Evolutionary conservation across 2,329 filamentous ascomycete genomes (phyloP).

Genomic region (Cladorrhinum sp.): DNA sequence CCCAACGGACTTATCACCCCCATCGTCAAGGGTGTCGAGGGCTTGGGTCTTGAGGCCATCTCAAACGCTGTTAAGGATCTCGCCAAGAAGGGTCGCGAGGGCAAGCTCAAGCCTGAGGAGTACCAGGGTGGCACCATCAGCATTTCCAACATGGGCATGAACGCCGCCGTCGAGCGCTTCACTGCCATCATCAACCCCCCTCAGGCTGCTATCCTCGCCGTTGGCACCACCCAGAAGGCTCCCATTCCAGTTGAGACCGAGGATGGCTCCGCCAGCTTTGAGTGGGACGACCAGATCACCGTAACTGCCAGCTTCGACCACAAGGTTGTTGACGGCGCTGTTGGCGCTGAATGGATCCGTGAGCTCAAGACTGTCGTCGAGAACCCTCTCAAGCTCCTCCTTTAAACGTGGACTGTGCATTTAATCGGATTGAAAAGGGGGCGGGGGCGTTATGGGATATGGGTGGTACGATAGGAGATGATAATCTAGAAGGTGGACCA

Average conservation of each 20-base stretch:
- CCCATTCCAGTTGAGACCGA: constrained; percentile 81
- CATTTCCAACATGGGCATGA: constrained; percentile 99
- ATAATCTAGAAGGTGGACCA: neutral
- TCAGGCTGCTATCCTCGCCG: constrained; percentile 90
- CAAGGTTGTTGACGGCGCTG: constrained; percentile 95
- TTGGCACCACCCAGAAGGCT: constrained; percentile 94
- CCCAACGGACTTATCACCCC: constrained; percentile 94
- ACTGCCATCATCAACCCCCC: constrained; percentile 99
- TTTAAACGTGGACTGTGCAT: constrained; percentile 52
- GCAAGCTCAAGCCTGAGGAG: constrained; percentile 99
- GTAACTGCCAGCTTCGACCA: constrained; percentile 97
- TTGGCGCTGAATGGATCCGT: constrained; percentile 93
- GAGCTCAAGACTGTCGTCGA: constrained; percentile 97
- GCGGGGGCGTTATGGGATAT: neutral
- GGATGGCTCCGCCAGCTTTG: constrained; percentile 69
- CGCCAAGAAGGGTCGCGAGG: constrained; percentile 90
- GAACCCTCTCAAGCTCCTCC: constrained; percentile 91
- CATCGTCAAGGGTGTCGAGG: constrained; percentile 87
- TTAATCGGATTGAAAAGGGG: neutral
- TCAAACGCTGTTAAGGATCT: constrained; percentile 91
- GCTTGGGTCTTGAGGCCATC: constrained; percentile 83
- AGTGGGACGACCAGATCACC: constrained; percentile 96
- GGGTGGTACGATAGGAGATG: neutral
- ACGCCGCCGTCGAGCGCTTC: constrained; percentile 91
- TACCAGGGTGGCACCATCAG: constrained; percentile 99